phyloP scores from a whole-genome alignment of 2,329 filamentous ascomycete genomes.

The Niveomyces coronatus region DNA sequence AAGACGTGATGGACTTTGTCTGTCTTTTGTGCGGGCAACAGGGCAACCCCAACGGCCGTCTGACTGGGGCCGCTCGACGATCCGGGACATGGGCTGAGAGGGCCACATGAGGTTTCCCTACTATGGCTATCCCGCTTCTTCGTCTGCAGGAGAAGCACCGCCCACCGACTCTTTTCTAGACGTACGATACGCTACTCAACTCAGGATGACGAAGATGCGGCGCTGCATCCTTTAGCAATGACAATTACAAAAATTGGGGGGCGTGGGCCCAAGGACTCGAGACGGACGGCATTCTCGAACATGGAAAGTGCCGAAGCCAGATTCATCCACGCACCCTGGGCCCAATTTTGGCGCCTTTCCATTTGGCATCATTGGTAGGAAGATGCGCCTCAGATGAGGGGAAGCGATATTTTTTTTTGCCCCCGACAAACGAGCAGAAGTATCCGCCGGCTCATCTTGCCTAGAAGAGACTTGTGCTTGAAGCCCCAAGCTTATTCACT shows the following conservation, averaged over 20 bases:
- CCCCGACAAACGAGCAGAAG: too few species aligned
- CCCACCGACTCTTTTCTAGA: too few species aligned
- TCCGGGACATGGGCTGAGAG: constrained; percentile 8
- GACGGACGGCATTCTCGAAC: constrained; percentile 3
- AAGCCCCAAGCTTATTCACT: constrained; percentile 1
- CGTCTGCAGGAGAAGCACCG: too few species aligned
- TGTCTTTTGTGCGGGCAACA: constrained; percentile 6
- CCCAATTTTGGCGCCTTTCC: constrained; percentile 7
- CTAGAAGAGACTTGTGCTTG: neutral
- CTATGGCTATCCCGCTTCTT: constrained; percentile 7
- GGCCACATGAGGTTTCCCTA: too few species aligned
- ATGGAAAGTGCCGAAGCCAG: constrained; percentile 4
- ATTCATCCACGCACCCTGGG: neutral
- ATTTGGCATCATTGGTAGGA: neutral
- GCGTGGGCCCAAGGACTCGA: constrained; percentile 7
- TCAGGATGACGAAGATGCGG: constrained; percentile 5
- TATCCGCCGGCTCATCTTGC: constrained; percentile 1
- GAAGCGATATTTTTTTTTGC: neutral
- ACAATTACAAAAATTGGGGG: too few species aligned
- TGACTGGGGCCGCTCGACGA: constrained; percentile 7
- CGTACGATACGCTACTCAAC: too few species aligned
- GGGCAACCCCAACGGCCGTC: constrained; percentile 3
- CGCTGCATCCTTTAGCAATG: too few species aligned
- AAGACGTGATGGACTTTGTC: constrained; percentile 3
- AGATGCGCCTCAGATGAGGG: too few species aligned